These are phyloP conservation scores for Vigna mungo DNA, from an alignment of 306 rosid genomes.

Conservation along the genomic window DNA sequence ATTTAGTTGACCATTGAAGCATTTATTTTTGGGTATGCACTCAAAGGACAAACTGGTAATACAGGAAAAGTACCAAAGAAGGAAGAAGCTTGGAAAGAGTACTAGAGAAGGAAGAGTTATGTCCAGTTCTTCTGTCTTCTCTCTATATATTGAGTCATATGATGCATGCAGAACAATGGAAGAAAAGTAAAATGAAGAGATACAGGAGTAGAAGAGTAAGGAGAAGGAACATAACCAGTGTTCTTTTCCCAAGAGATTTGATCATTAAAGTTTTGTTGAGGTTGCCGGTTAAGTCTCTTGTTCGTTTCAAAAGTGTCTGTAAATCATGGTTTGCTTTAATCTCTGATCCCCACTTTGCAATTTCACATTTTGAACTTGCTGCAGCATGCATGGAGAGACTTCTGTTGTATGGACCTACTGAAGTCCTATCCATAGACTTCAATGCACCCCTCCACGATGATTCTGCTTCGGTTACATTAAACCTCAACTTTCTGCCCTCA, in stretches of 20 bases:
- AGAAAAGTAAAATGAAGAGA: background rate
- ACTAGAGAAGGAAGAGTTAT: background rate
- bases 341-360: background rate
- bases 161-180: background rate
- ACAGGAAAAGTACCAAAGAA: background rate
- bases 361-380: background rate
- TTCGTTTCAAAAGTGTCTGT: conserved; percentile 6
- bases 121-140: background rate
- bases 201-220: background rate
- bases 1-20: no score
- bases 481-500: background rate
- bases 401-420: background rate
- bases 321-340: conserved; percentile 28
- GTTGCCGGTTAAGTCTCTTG: background rate
- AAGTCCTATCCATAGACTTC: background rate
- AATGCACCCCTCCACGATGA: background rate
- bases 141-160: background rate
- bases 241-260: background rate
- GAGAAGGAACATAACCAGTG: background rate
- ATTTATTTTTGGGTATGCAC: no score
- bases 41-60: no score
- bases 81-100: background rate
- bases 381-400: background rate
- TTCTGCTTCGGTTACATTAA: background rate
- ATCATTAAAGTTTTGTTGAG: background rate